These are phyloP conservation scores for Sporothrix variecibatus DNA, from an alignment of 2,329 filamentous ascomycete species.

Conservation along the genomic window DNA sequence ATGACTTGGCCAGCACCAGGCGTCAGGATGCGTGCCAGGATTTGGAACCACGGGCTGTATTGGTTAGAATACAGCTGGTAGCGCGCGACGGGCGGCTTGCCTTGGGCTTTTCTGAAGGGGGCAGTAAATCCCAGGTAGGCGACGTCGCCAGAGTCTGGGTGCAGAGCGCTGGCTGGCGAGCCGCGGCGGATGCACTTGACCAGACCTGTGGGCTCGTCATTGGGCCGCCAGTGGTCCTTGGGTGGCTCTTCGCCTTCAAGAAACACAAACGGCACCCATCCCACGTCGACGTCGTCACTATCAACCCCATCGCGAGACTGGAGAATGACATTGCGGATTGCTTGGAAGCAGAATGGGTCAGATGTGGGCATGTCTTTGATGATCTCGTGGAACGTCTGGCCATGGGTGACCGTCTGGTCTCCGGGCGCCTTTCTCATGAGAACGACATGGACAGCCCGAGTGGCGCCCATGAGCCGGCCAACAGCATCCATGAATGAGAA, in stretches of 20 bases:
- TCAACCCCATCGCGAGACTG: neutral
- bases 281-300: neutral
- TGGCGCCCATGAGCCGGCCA: slow-evolving; percentile 21
- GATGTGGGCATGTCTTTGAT: neutral
- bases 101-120: neutral
- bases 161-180: neutral
- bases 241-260: slow-evolving; percentile 19
- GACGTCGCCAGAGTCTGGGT: neutral
- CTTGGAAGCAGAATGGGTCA: neutral
- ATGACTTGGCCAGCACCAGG: slow-evolving; percentile 26
- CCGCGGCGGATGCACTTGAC: slow-evolving; percentile 18
- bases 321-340: neutral
- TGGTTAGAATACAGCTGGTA: slow-evolving; percentile 20
- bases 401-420: neutral
- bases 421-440: neutral
- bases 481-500: slow-evolving; percentile 25
- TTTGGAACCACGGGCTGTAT: slow-evolving; percentile 18
- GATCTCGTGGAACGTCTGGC: neutral
- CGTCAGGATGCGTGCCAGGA: slow-evolving; percentile 27
- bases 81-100: neutral
- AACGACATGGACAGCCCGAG: neutral
- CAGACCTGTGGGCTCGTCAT: neutral
- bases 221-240: neutral
- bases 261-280: slow-evolving; percentile 21
- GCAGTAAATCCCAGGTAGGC: slow-evolving; percentile 24